Evolutionary conservation across 495 filamentous ascomycete species (phyloP).

Genomic region (Cryomyces minteri): DNA sequence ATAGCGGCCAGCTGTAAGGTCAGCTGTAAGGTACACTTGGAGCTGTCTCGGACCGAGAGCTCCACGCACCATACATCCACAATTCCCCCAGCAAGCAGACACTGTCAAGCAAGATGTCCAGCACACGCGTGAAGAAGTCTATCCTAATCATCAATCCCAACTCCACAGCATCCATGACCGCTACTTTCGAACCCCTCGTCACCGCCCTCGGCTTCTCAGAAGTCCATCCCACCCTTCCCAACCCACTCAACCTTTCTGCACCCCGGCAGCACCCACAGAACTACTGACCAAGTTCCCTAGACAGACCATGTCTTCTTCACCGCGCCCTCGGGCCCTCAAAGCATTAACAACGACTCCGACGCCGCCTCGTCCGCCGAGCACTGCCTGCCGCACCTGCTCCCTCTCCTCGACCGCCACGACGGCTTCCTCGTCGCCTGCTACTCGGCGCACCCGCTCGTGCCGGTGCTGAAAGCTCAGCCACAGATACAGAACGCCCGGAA

Average conservation of each 20-base stretch:
- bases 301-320: constrained; percentile 38
- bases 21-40: no score
- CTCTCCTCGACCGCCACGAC: constrained; percentile 36
- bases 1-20: no score
- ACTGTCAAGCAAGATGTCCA: neutral
- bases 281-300: constrained; percentile 13
- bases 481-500: constrained; percentile 18
- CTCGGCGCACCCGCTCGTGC: constrained; percentile 68
- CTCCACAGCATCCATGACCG: constrained; percentile 67
- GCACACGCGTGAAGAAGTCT: constrained; percentile 10
- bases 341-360: constrained; percentile 47
- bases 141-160: constrained; percentile 89
- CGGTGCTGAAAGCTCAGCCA: constrained; percentile 28
- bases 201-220: constrained; percentile 27
- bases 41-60: no score
- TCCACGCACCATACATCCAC: no score
- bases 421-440: constrained; percentile 80
- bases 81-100: no score
- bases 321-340: constrained; percentile 32
- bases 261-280: neutral
- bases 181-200: constrained; percentile 47
- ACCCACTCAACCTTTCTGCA: neutral
- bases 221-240: constrained; percentile 19
- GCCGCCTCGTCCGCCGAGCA: constrained; percentile 28
- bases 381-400: constrained; percentile 36